phyloP scores from a whole-genome alignment of 164 flowering plant genomes.

The Paratinospora sagittata region DNA sequence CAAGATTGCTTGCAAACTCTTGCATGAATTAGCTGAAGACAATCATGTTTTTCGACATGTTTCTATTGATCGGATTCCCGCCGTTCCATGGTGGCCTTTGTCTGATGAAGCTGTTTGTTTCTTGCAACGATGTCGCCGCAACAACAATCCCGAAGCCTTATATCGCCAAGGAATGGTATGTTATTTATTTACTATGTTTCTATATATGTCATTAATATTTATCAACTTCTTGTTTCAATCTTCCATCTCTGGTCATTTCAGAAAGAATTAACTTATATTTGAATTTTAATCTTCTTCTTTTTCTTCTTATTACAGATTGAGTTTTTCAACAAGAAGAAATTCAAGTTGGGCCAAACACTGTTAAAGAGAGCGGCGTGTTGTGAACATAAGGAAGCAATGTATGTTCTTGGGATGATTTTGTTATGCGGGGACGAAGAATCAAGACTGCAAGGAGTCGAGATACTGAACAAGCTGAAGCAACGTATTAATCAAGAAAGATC shows the following conservation, averaged over 20 bases:
- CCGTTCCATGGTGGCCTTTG: background rate
- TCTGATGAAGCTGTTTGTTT: background rate
- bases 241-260: too few species aligned
- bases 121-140: background rate
- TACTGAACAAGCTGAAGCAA: background rate
- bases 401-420: background rate
- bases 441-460: background rate
- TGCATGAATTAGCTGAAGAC: background rate
- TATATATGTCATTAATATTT: too few species aligned
- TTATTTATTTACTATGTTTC: background rate
- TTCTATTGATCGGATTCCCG: background rate
- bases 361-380: background rate
- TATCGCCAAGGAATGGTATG: conserved; percentile 1
- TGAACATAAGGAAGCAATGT: background rate
- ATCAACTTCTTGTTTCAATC: too few species aligned
- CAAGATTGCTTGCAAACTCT: background rate
- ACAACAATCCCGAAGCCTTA: background rate
- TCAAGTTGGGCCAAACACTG: background rate
- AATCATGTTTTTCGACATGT: background rate
- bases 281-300: background rate
- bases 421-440: background rate
- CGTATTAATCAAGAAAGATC: background rate
- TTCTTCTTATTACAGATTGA: background rate
- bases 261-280: background rate
- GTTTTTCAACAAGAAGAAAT: background rate